These are phyloP conservation scores for Clitoria ternatea DNA, from an alignment of 306 rosid genomes.

Conservation along the genomic window DNA sequence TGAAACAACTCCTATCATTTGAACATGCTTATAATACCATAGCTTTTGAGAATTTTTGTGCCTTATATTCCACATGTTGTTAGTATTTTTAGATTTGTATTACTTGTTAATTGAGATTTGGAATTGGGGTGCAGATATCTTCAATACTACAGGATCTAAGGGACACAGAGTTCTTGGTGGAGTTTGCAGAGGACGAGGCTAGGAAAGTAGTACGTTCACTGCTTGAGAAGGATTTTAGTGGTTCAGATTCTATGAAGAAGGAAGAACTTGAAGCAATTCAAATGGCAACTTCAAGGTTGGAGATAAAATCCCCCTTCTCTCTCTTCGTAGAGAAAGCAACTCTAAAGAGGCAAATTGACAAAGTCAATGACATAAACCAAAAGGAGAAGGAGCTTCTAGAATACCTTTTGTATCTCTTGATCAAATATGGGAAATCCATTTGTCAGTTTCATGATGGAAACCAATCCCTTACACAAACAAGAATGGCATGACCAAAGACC, in stretches of 20 bases:
- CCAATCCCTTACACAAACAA: background rate
- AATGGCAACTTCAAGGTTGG: slow-evolving; percentile 40
- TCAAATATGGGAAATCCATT: slow-evolving; percentile 33
- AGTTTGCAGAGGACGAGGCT: slow-evolving; percentile 44
- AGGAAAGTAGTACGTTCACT: slow-evolving; percentile 37
- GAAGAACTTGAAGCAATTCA: slow-evolving; percentile 46
- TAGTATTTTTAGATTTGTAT: background rate
- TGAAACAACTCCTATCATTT: too few species aligned
- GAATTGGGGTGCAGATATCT: slow-evolving; percentile 42
- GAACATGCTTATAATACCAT: background rate
- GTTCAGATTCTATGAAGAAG: slow-evolving; percentile 22
- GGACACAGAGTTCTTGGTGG: slow-evolving; percentile 35
- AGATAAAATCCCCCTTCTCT: slow-evolving; percentile 25
- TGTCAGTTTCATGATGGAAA: slow-evolving; percentile 10
- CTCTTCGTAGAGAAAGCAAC: slow-evolving; percentile 43
- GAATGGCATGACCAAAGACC: slow-evolving; percentile 7
- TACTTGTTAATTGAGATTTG: background rate
- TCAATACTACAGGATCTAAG: slow-evolving; percentile 40
- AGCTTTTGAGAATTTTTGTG: background rate
- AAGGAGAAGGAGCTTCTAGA: slow-evolving; percentile 34
- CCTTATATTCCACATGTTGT: background rate
- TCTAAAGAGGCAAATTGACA: slow-evolving; percentile 31
- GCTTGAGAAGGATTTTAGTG: slow-evolving; percentile 29
- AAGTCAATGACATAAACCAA: background rate
- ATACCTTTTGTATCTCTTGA: slow-evolving; percentile 43